Percentiles rank a stretch among this genome's conserved stretches.
phyloP scores from a whole-genome alignment of 306 rosid species.

The Vigna radiata region DNA sequence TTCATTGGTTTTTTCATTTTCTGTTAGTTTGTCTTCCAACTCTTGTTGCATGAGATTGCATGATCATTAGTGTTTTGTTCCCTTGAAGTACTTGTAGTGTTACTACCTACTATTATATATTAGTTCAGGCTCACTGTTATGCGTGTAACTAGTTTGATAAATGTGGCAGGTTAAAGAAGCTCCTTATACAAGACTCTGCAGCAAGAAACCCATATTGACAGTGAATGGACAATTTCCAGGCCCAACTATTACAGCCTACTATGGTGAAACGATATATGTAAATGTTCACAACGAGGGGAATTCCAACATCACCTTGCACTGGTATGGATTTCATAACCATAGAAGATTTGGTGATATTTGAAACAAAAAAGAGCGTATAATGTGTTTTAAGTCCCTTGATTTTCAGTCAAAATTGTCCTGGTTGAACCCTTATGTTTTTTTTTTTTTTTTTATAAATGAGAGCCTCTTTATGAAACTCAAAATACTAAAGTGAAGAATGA shows the following conservation, averaged over 20 bases:
- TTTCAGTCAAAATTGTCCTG: not conserved
- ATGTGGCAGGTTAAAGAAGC: slow-evolving; percentile 45
- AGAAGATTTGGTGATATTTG: not conserved
- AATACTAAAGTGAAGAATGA: not conserved
- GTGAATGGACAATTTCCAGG: slow-evolving; percentile 54
- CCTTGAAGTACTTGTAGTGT: not conserved
- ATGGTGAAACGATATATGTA: slow-evolving; percentile 42
- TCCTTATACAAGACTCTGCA: slow-evolving; percentile 43
- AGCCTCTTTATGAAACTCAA: not conserved
- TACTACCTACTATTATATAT: not conserved
- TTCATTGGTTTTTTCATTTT: not conserved
- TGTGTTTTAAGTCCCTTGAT: not conserved
- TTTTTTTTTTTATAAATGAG: no score
- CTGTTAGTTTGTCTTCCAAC: not conserved
- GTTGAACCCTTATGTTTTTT: not conserved
- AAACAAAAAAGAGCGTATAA: not conserved
- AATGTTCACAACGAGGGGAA: slow-evolving; percentile 49
- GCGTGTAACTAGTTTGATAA: not conserved
- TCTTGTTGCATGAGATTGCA: slow-evolving; percentile 22
- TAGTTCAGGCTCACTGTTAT: not conserved
- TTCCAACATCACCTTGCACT: slow-evolving; percentile 63
- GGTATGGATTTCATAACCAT: slow-evolving; percentile 43
- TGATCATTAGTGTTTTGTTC: not conserved
- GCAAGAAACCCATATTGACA: slow-evolving; percentile 38
- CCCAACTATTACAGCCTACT: slow-evolving; percentile 33